Evolutionary conservation across 306 rosid genomes (phyloP), one percentile per base, ranked within the genome.

Genomic region (Begonia peltatifolia): DNA sequence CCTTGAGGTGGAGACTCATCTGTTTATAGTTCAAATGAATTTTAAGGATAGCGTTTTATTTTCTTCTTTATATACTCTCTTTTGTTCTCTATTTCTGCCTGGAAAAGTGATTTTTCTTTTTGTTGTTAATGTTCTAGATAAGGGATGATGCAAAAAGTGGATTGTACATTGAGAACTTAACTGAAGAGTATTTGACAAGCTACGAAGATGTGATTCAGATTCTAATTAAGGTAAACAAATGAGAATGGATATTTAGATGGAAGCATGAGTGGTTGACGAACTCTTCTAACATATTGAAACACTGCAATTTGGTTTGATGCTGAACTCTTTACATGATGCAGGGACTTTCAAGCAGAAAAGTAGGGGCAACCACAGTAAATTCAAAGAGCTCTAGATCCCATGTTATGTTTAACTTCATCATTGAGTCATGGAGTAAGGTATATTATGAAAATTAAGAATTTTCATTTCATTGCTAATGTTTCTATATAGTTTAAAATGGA

Each of bases 341-440:
- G 99, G 99, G 99, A 35, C 95, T 90, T 56, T 90, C 99, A 30
- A 86, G 88, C 65, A 83, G 93, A 79, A 90, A 86, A 79, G 95
- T 83, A 51, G 95, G 95, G 71, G 82, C 95, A 47, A 80, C 94
- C 52, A 75, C 86, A 67, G 65, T 74, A 71, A 86, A 83, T 62
- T 81, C 99, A 43, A 84, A 86, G 82, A 80, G 94, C 76, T 90
- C 99, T 46, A 80, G 88, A 59, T 90, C 99, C 56, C 99, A 90
- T 59, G 77, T 90, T 56, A 70, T 90, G 67, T 86, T 80, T 67
- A 90, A 87, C 30, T 80, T 86, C 59, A 70, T 81, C 64, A 71
- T 83, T 11, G 99, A 86, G 73, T 90, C 99, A 16, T 86, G 95
- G 95, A 71, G 94, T 23, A 83, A 90, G 99, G 99, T 90, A 83